Percentiles rank a stretch among this genome's conserved stretches.
These are phyloP conservation scores for Plasmodium vivax DNA, from an alignment of 169 alveolate genomes.

Conservation along the genomic window DNA sequence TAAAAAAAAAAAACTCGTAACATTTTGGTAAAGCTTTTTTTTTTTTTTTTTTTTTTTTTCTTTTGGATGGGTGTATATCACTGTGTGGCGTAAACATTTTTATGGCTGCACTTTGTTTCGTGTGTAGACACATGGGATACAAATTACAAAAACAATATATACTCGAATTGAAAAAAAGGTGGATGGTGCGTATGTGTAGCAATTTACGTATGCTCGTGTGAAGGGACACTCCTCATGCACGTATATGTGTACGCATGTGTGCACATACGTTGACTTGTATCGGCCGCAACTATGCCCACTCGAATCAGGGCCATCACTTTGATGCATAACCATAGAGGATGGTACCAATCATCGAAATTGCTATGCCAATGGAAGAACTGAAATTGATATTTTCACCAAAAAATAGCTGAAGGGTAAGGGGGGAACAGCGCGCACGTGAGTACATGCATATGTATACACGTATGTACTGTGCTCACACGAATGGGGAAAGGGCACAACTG, in stretches of 20 bases:
- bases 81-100: neutral
- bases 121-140: neutral
- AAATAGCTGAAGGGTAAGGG: constrained; percentile 18
- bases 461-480: neutral
- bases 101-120: neutral
- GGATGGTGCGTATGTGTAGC: neutral
- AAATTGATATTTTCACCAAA: constrained; percentile 55
- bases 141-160: constrained; percentile 35
- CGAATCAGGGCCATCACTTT: constrained; percentile 2
- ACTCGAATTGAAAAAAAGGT: neutral
- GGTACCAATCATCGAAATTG: constrained; percentile 69
- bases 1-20: neutral
- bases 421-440: neutral
- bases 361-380: constrained; percentile 67
- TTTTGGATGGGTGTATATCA: neutral
- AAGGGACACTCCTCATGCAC: neutral
- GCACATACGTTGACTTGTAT: neutral
- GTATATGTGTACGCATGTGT: neutral
- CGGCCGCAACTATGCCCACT: neutral
- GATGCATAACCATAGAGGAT: constrained; percentile 62
- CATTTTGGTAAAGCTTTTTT: neutral
- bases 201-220: neutral
- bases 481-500: neutral
- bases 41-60: neutral
- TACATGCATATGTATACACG: neutral